Evolutionary conservation across 1,284 basidiomycete species (phyloP), one percentile per base, ranked within the genome.

Genomic region (Rhodotorula sp.): DNA sequence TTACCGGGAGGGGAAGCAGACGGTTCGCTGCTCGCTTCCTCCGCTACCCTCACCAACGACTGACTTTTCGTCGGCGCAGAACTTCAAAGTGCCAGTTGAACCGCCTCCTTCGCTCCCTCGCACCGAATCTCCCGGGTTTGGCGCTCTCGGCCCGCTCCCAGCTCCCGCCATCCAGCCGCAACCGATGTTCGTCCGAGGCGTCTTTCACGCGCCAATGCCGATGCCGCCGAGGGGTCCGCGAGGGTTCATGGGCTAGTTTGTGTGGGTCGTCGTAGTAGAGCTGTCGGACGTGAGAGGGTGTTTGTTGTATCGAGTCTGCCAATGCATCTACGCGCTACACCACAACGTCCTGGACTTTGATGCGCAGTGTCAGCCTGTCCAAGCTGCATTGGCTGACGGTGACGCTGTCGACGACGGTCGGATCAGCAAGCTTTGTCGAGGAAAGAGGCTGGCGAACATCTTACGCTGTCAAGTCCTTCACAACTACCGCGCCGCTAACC

Each of bases 1-100:
- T 44, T 86, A 85, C 74, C 79, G 81, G 46, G 82, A 84, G 70
- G 85, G 85, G n/a, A 82, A 76, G 66, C 70, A 72, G 49, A 72
- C 70, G 10, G 73, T 70, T 19, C 47, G 70, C 39, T 39, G 2
- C 22, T 4, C 4, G 13, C 39, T 44, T 17, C 11, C 39, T 15
- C 5, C 39, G 39, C 20, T 29, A 10, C 15, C 29, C 13, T 17
- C 62, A 2, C n/a, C 15, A 29, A 30, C 48, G 2, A 4, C n/a
- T 49, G 19, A 4, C 9, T n/a, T 17, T 20, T 1, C 15, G 10
- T 15, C 11, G 10, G 9, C n/a, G 47, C 60, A 71, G 70, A 72
- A 72, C 61, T 72, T 72, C 62, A 72, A 69, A n/a, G 64, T 59
- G 17, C 64, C 64, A 34, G 64, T 66, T 53, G 64, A 66, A 17